Conservation (phyloP, 208 protist species). For the Leptomonas pyrrhocoris region DNA sequence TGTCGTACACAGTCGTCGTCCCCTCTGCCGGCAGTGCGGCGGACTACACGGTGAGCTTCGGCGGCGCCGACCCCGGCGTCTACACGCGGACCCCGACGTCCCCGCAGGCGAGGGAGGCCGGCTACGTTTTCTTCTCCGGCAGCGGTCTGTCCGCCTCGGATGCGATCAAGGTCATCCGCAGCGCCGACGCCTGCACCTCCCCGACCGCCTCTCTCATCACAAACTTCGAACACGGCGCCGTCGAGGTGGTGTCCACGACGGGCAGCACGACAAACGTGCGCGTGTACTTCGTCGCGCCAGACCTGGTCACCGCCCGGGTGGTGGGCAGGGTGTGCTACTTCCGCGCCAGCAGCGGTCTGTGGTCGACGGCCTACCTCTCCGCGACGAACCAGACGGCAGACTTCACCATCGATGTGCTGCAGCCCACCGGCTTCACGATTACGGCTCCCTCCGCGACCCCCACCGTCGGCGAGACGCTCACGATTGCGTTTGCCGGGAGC, state of each 20-base stretch:
- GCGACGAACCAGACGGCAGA: constrained; percentile 37
- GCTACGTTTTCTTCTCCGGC: constrained; percentile 63
- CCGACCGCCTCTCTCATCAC: constrained; percentile 52
- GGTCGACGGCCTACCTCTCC: constrained; percentile 62
- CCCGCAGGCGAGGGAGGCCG: constrained; percentile 75
- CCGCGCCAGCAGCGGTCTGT: constrained; percentile 40
- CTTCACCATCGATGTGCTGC: constrained; percentile 82
- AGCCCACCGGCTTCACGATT: constrained; percentile 76
- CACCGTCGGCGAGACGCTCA: constrained; percentile 53
- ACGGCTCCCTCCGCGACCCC: constrained; percentile 32
- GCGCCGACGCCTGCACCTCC: constrained; percentile 55
- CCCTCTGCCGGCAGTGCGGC: not conserved
- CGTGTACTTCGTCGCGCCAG: constrained; percentile 67
- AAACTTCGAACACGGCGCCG: constrained; percentile 55
- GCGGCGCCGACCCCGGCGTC: constrained; percentile 47
- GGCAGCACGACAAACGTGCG: constrained; percentile 13
- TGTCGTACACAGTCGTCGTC: constrained; percentile 74
- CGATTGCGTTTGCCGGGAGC: constrained; percentile 62
- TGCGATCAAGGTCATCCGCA: constrained; percentile 61
- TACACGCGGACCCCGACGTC: constrained; percentile 66
- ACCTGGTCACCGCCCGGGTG: constrained; percentile 54
- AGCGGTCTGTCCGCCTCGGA: constrained; percentile 51
- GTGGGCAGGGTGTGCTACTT: constrained; percentile 83
- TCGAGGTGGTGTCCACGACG: constrained; percentile 29
- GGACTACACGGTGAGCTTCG: constrained; percentile 43